phyloP scores from a whole-genome alignment of 108 stramenopile genomes.

The Fragilaria crotonensis region DNA sequence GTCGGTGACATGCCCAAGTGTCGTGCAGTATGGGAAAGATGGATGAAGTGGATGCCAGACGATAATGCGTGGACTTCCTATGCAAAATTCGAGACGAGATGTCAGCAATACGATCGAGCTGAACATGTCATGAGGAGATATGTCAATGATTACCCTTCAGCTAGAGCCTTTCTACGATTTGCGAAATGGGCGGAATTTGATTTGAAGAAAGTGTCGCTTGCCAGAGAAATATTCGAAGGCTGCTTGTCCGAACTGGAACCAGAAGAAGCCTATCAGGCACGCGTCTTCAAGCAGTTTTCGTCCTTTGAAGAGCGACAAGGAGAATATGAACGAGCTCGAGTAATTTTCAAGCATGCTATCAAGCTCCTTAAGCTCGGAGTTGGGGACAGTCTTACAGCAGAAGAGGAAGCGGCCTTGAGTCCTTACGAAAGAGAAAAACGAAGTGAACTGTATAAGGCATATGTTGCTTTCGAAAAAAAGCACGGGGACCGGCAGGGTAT shows the following conservation, averaged over 20 bases:
- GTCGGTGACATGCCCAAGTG: constrained; percentile 90
- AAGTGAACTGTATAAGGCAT: constrained; percentile 90
- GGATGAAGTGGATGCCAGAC: constrained; percentile 99
- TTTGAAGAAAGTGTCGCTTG: constrained; percentile 84
- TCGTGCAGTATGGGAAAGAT: constrained; percentile 94
- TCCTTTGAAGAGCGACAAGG: constrained; percentile 93
- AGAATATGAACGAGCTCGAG: constrained; percentile 95
- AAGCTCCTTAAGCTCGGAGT: constrained; percentile 70
- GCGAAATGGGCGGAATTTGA: constrained; percentile 98
- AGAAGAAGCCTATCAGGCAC: constrained; percentile 75
- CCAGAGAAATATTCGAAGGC: constrained; percentile 92
- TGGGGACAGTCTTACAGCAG: constrained; percentile 5
- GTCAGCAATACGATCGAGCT: constrained; percentile 60
- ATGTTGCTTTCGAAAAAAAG: constrained; percentile 97
- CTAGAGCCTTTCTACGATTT: constrained; percentile 87
- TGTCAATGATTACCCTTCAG: constrained; percentile 86
- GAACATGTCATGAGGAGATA: constrained; percentile 84
- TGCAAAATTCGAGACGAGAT: constrained; percentile 92
- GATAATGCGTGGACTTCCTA: constrained; percentile 94
- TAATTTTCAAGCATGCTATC: constrained; percentile 95
- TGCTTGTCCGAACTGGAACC: constrained; percentile 87
- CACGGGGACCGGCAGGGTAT: constrained; percentile 90
- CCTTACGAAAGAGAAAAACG: constrained; percentile 71
- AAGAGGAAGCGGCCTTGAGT: constrained; percentile 28
- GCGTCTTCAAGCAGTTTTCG: constrained; percentile 79